phyloP scores from a whole-genome alignment of 1,284 basidiomycete species.

The Clitocybe nebularis region DNA sequence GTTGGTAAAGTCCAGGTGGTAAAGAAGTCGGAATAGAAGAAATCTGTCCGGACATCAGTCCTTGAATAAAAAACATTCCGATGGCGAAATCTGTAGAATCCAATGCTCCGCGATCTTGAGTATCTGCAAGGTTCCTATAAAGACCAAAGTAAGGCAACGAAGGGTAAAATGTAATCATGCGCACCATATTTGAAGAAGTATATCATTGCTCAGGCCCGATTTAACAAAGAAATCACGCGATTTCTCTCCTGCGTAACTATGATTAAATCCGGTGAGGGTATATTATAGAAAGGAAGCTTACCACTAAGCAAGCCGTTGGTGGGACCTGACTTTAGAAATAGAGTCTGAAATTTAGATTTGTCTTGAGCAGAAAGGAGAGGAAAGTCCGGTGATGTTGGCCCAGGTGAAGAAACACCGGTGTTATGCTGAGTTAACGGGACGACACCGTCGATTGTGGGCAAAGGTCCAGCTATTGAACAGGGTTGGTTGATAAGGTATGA shows the following conservation, averaged over 20 bases:
- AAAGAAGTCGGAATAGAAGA: slow-evolving; percentile 74
- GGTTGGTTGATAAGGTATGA: slow-evolving; percentile 18
- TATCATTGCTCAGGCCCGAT: slow-evolving; percentile 87
- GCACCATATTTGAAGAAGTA: slow-evolving; percentile 92
- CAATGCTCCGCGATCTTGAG: slow-evolving; percentile 85
- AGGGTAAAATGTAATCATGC: slow-evolving; percentile 21
- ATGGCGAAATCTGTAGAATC: slow-evolving; percentile 94
- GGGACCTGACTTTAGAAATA: slow-evolving; percentile 77
- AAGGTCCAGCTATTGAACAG: slow-evolving; percentile 65
- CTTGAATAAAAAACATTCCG: slow-evolving; percentile 96
- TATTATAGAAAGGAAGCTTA: no score
- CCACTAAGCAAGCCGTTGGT: slow-evolving; percentile 74
- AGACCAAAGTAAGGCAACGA: not conserved
- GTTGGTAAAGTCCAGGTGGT: slow-evolving; percentile 91
- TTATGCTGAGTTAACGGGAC: slow-evolving; percentile 37
- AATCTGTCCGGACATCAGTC: slow-evolving; percentile 80
- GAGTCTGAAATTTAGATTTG: slow-evolving; percentile 74
- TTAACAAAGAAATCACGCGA: slow-evolving; percentile 92
- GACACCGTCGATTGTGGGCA: slow-evolving; percentile 78
- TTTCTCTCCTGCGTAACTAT: slow-evolving; percentile 67
- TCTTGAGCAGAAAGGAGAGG: slow-evolving; percentile 77
- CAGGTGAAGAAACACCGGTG: slow-evolving; percentile 55
- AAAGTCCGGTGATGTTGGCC: slow-evolving; percentile 56
- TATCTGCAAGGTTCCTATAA: slow-evolving; percentile 88
- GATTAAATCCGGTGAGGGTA: no score